Base-by-base conservation (phyloP, 2,329 filamentous ascomycete genomes). In the Apiospora marii region DNA sequence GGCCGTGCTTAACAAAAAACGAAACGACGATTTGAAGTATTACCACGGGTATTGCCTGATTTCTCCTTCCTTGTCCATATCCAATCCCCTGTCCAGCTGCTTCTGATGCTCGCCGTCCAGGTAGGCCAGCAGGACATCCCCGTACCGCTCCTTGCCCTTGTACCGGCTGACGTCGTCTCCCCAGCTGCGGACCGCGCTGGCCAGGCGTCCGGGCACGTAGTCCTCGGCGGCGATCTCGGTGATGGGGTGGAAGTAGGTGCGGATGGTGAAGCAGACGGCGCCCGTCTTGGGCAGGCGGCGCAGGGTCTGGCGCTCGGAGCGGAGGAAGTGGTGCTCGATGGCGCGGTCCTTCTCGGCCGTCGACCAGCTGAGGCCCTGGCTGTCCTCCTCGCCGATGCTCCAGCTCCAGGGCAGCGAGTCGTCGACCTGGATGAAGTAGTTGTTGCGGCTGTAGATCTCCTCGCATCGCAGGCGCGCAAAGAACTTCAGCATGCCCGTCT, bases 361-460 rank as follows among this genome's bases (percentile, higher is more conserved):
- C 78, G 88, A 89, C 94, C 94, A 97, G 58, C 91, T 91, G 1
- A 91, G 88, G 0, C 85, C 85, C 0, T 84, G 82, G 0, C 83
- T 82, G 79, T 97, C 93, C 81, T 97, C 94, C 22, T 83, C 77
- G 0, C 94, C 94, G 76, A 97, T 95, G 77, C 90, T 93, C 78
- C 86, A 84, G 73, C 91, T 93, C 94, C 94, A 97, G 0, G 92
- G 85, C 1, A 97, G 85, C 6, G 87, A 83, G 72, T 95, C 93
- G 78, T 97, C 94, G 0, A 96, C 93, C 82, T 97, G 94, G 74
- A 97, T 88, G 84, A 97, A 97, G 82, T 96, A 97, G 80, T 96
- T 96, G 80, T 95, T 94, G 73, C 94, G 86, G 70, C 80, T 82
- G 73, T 87, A 85, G n/a, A 87, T 87, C 64, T 90, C 89, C 58